phyloP scores from a whole-genome alignment of 2,329 filamentous ascomycete genomes.

The Kalmusia sp. region DNA sequence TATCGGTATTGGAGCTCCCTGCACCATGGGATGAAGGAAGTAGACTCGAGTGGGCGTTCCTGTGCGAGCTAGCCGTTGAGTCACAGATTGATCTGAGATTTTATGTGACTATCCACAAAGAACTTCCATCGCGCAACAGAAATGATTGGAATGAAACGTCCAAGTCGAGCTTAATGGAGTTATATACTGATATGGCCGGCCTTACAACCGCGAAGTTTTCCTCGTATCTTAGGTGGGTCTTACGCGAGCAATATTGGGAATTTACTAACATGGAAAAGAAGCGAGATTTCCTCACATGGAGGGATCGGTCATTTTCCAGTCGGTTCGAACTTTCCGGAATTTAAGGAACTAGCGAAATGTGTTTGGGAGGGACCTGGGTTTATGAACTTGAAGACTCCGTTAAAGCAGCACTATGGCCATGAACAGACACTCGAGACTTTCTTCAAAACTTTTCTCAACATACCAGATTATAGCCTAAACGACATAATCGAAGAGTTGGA shows the following conservation, averaged over 20 bases:
- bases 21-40: not conserved
- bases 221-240: not conserved
- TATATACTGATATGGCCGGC: slow-evolving; percentile 9
- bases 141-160: not conserved
- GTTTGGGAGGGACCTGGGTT: slow-evolving; percentile 18
- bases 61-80: slow-evolving; percentile 20
- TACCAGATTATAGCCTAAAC: not conserved
- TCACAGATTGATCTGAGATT: slow-evolving; percentile 18
- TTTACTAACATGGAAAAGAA: not conserved
- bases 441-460: slow-evolving; percentile 7
- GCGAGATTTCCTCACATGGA: not conserved
- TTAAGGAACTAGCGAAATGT: slow-evolving; percentile 4
- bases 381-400: not conserved
- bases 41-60: slow-evolving; percentile 19
- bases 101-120: slow-evolving; percentile 11
- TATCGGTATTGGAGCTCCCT: slow-evolving; percentile 15
- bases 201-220: slow-evolving; percentile 11
- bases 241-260: not conserved
- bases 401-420: slow-evolving; percentile 3
- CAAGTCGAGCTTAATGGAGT: not conserved
- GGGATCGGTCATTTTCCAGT: not conserved
- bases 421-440: not conserved
- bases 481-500: not conserved
- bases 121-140: not conserved
- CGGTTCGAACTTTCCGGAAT: not conserved